Conservation (phyloP, 2,329 filamentous ascomycete species). For the Pseudogymnoascus sp. region DNA sequence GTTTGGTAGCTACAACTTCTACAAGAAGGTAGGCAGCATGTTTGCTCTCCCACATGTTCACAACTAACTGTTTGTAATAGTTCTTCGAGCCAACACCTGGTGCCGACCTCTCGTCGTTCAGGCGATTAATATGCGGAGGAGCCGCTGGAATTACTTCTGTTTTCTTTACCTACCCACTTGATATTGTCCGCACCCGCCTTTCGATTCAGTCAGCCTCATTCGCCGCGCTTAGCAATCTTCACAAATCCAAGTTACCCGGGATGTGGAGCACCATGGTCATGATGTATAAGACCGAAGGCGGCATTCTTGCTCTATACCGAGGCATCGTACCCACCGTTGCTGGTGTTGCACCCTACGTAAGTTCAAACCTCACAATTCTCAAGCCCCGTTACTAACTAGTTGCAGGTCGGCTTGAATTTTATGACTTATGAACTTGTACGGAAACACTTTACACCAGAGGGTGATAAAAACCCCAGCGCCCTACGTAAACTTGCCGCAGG, state of each 20-base stretch:
- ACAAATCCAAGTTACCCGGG: constrained; percentile 65
- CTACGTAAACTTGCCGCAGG: constrained; percentile 80
- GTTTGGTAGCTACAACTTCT: constrained; percentile 96
- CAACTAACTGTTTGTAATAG: constrained; percentile 34
- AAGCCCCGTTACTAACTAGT: constrained; percentile 19
- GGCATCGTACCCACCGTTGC: constrained; percentile 91
- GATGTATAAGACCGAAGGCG: constrained; percentile 92
- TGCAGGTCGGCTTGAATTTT: constrained; percentile 87
- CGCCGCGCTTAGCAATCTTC: constrained; percentile 59
- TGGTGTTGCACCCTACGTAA: constrained; percentile 88
- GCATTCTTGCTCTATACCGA: constrained; percentile 77
- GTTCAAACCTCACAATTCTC: constrained; percentile 29
- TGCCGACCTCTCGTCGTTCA: constrained; percentile 64
- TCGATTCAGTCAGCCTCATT: constrained; percentile 98
- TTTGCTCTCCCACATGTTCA: too few relatives aligned
- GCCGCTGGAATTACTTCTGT: constrained; percentile 93
- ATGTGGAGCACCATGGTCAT: constrained; percentile 79
- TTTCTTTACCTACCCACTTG: constrained; percentile 88
- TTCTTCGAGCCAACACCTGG: constrained; percentile 74
- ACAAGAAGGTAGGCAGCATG: constrained; percentile 53
- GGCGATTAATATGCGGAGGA: constrained; percentile 82
- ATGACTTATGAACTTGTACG: constrained; percentile 95
- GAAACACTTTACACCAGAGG: constrained; percentile 77
- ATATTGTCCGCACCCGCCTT: constrained; percentile 91
- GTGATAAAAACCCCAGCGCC: constrained; percentile 74